These are phyloP conservation scores for Scheffersomyces segobiensis DNA, from an alignment of 1,139 yeast genomes.

Conservation along the genomic window DNA sequence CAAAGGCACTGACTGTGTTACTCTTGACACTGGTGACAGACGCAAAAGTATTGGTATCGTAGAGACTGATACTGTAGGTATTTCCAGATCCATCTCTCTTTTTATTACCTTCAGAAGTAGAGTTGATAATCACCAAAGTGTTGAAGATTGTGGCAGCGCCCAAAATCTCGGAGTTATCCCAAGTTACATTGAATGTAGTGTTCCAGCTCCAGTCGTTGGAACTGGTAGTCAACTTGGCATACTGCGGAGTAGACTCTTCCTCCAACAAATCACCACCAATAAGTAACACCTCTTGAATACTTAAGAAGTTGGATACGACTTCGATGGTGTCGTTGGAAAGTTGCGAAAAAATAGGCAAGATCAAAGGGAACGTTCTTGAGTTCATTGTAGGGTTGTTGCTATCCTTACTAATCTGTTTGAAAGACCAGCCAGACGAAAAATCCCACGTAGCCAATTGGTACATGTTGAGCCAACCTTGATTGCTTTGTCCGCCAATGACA, in stretches of 20 bases:
- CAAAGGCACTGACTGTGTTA: slow-evolving; percentile 9
- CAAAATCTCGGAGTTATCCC: slow-evolving; percentile 23
- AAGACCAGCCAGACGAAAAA: slow-evolving; percentile 59
- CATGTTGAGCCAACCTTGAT: slow-evolving; percentile 59
- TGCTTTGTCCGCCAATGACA: slow-evolving; percentile 56
- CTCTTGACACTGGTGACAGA: slow-evolving; percentile 21
- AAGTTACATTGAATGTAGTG: slow-evolving; percentile 12
- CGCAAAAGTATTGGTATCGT: slow-evolving; percentile 22
- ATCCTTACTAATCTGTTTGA: slow-evolving; percentile 30
- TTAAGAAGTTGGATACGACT: slow-evolving; percentile 22
- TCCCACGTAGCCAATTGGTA: slow-evolving; percentile 63
- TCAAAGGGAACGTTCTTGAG: slow-evolving; percentile 47
- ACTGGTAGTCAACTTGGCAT: slow-evolving; percentile 34
- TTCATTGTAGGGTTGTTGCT: slow-evolving; percentile 32
- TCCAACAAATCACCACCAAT: slow-evolving; percentile 37
- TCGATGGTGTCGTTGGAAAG: slow-evolving; percentile 17
- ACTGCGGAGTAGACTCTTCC: slow-evolving; percentile 39
- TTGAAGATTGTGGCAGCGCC: slow-evolving; percentile 50
- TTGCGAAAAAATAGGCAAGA: slow-evolving; percentile 44
- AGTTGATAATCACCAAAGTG: slow-evolving; percentile 37
- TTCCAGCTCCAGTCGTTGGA: slow-evolving; percentile 48
- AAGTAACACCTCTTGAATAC: slow-evolving; percentile 29
- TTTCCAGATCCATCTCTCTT: slow-evolving; percentile 8
- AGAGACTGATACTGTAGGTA: slow-evolving; percentile 25
- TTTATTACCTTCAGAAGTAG: slow-evolving; percentile 13